A percentile compares a stretch with the other conserved stretches of the same genome.
Conservation (phyloP, 1,284 basidiomycete species). For the Sanghuangporus baumii region DNA sequence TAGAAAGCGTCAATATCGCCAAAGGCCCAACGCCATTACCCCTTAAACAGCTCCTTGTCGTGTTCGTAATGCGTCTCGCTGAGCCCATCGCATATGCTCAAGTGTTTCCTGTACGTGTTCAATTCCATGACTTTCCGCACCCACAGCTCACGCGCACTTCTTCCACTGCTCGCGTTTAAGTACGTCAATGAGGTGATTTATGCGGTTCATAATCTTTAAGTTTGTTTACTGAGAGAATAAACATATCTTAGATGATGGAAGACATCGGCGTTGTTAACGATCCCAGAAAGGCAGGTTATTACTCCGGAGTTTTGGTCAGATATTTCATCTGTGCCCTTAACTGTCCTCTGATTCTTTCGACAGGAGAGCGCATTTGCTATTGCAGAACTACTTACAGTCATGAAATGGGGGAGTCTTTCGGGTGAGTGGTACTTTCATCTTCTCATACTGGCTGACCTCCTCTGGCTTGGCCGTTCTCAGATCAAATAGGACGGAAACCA, state of each 20-base stretch:
- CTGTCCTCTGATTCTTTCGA: neutral
- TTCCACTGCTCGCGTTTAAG: neutral
- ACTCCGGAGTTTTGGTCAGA: slow-evolving; percentile 24
- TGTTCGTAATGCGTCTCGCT: slow-evolving; percentile 23
- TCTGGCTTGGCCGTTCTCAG: slow-evolving; percentile 2
- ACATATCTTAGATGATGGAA: slow-evolving; percentile 21
- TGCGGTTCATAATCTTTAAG: neutral
- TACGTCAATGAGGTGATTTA: slow-evolving; percentile 11
- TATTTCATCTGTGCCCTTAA: neutral
- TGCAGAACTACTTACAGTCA: slow-evolving; percentile 24
- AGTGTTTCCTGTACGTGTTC: slow-evolving; percentile 10
- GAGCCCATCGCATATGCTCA: slow-evolving; percentile 25
- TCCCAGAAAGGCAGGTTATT: slow-evolving; percentile 24
- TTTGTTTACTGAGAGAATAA: neutral
- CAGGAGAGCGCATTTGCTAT: slow-evolving; percentile 25
- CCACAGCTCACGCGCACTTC: neutral
- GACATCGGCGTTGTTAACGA: slow-evolving; percentile 22
- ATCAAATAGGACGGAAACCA: slow-evolving; percentile 27
- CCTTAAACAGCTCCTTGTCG: slow-evolving; percentile 19
- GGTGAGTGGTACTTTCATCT: slow-evolving; percentile 11
- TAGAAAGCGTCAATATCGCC: neutral
- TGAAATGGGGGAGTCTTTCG: slow-evolving; percentile 23
- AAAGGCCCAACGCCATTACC: slow-evolving; percentile 21
- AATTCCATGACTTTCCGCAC: neutral
- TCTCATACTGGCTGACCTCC: neutral